These are phyloP conservation scores for Stephania japonica DNA, from an alignment of 164 flowering plant species.

Conservation along the genomic window DNA sequence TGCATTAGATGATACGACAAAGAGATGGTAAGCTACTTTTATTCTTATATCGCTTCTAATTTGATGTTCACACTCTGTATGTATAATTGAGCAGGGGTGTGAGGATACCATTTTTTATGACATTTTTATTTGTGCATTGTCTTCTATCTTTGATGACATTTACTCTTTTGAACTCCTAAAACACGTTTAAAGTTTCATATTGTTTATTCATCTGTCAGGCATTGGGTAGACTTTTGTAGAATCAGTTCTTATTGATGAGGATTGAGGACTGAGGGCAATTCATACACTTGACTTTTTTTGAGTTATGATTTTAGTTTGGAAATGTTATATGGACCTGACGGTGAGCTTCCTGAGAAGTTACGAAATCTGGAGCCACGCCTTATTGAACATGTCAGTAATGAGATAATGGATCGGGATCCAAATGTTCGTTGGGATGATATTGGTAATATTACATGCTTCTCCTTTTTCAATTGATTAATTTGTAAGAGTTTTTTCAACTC, in stretches of 20 bases:
- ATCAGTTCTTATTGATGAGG: neutral
- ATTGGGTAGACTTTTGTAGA: neutral
- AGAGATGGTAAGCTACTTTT: conserved; percentile 55
- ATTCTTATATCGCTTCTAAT: neutral
- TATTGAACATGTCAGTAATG: conserved; percentile 95
- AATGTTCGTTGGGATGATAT: conserved; percentile 98
- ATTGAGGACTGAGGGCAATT: too few species aligned
- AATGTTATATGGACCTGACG: conserved; percentile 90
- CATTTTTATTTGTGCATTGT: too few species aligned
- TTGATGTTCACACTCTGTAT: conserved; percentile 2
- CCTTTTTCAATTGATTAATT: conserved; percentile 1
- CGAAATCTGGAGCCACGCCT: conserved; percentile 96
- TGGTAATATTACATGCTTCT: conserved; percentile 39
- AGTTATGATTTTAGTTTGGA: conserved; percentile 56
- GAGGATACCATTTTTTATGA: too few species aligned
- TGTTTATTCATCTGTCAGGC: neutral
- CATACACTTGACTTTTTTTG: conserved; percentile 10
- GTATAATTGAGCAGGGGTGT: too few species aligned
- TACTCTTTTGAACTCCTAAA: neutral
- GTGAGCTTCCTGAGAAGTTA: conserved; percentile 94
- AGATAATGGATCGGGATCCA: conserved; percentile 96
- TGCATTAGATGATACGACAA: conserved; percentile 75
- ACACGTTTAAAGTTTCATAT: neutral
- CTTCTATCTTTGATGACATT: neutral
- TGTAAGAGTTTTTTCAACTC: conserved; percentile 4